Base-by-base conservation (phyloP, 192 early-diverging fungal species). In the Phlyctochytrium arcticum region DNA sequence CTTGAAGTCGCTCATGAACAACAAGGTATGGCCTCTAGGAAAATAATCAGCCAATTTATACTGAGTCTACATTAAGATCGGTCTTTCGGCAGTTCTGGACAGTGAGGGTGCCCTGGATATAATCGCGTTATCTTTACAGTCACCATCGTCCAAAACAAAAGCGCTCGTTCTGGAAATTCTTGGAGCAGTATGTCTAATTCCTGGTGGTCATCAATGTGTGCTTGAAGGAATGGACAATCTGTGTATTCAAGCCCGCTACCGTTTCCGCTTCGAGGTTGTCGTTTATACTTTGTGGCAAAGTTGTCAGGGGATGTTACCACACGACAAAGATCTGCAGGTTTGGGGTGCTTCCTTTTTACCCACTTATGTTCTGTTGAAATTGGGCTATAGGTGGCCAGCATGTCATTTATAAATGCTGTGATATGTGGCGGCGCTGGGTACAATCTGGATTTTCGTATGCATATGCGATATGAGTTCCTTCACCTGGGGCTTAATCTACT, bases 341-440 rank as follows among this genome's bases (percentile, higher is more conserved):
- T n/a, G 53, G 0, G n/a, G n/a, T n/a, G 39, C 33, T 15, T 8
- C 36, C 33, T 42, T 44, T 35, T 44, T 57, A 9, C 7, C 24
- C 55, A n/a, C n/a, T n/a, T n/a, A n/a, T n/a, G n/a, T n/a, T n/a
- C n/a, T n/a, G n/a, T n/a, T n/a, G n/a, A n/a, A n/a, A n/a, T n/a
- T 29, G 17, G 24, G 15, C 19, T 59, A 30, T 35, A 79, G 68
- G 69, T 80, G 21, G 78, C 78, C 1, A 67, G 65, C 46, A 78
- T 82, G 76, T 80, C 80, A 6, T 78, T 82, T 57, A 80, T 82
- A 57, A 82, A 82, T 53, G 78, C 80, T 7, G 73, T 82, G 9
- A 79, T 78, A 30, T 75, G 75, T 60, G 80, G 80, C 44, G 80
- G 80, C 2, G 67, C 76, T n/a, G 79, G 79, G 24, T 54, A 63